Percentiles rank a stretch among this genome's conserved stretches.
Evolutionary conservation across 2,329 filamentous ascomycete species (phyloP).

Genomic region (Penicillium sp.): DNA sequence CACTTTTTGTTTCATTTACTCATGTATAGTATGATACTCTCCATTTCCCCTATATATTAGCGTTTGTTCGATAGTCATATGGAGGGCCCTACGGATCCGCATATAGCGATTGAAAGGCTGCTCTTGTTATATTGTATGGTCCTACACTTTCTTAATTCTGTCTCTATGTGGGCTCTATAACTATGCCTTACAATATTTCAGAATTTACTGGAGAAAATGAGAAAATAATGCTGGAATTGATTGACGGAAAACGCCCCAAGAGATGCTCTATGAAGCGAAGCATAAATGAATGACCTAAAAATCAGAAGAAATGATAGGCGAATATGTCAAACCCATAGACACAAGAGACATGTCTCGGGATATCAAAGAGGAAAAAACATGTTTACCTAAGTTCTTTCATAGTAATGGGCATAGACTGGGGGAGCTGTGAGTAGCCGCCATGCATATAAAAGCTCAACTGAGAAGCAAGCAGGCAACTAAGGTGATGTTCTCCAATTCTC

Average conservation of each 20-base stretch:
- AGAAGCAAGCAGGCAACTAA: neutral
- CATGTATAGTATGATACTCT: constrained; percentile 9
- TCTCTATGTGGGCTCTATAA: neutral
- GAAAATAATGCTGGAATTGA: neutral
- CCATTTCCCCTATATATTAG: neutral
- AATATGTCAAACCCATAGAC: neutral
- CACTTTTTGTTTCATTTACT: neutral
- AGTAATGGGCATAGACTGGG: neutral
- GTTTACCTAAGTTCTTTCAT: neutral
- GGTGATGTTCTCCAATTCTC: neutral
- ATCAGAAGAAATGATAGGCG: neutral
- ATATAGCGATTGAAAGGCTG: neutral
- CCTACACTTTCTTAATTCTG: neutral
- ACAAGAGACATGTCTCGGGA: neutral
- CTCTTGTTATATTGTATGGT: neutral
- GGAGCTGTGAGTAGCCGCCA: neutral
- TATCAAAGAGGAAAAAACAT: neutral
- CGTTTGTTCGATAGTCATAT: neutral
- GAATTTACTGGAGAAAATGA: neutral
- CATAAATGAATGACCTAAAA: neutral
- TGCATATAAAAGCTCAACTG: neutral
- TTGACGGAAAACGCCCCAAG: neutral
- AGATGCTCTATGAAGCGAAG: neutral
- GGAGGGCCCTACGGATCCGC: neutral
- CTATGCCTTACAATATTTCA: neutral